Conservation (phyloP, 116 monocot genomes). For the Posidonia oceanica region DNA sequence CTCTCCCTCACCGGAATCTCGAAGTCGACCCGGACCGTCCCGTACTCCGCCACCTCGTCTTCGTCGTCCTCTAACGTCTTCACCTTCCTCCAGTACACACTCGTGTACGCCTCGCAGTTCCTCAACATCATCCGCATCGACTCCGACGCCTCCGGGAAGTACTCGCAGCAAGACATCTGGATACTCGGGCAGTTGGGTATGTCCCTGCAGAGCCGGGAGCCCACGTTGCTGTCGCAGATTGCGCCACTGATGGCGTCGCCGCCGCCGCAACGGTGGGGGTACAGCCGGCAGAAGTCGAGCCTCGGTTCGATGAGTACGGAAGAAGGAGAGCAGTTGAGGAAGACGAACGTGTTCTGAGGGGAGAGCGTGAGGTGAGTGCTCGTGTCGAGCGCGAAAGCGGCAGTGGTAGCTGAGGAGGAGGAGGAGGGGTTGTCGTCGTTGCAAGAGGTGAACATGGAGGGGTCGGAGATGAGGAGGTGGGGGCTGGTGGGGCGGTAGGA, state of each 20-base stretch:
- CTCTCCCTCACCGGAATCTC: constrained; percentile 53
- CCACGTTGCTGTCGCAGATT: constrained; percentile 57
- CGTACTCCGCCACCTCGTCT: constrained; percentile 62
- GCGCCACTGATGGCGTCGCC: constrained; percentile 3
- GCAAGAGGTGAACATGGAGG: constrained; percentile 53
- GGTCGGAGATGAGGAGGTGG: constrained; percentile 56
- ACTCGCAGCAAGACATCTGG: constrained; percentile 46
- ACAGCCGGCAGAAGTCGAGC: constrained; percentile 48
- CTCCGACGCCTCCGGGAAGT: constrained; percentile 52
- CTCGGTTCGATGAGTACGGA: constrained; percentile 43
- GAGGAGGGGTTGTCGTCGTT: neutral
- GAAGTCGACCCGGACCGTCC: constrained; percentile 49
- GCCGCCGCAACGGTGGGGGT: constrained; percentile 49
- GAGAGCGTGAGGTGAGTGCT: constrained; percentile 43
- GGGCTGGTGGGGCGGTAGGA: constrained; percentile 33
- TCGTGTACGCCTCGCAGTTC: constrained; percentile 49
- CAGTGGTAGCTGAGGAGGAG: constrained; percentile 5
- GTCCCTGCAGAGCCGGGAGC: constrained; percentile 51
- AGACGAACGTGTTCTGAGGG: constrained; percentile 53
- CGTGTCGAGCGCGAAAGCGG: constrained; percentile 58
- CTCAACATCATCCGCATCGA: constrained; percentile 67
- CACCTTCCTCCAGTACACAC: constrained; percentile 53
- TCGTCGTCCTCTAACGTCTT: neutral
- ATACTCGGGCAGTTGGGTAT: constrained; percentile 34
- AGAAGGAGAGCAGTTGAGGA: constrained; percentile 65